A percentile compares a stretch with the other conserved stretches of the same genome.
Evolutionary conservation across 148 eudicot genomes (phyloP).

Genomic region (Chenopodium formosanum): DNA sequence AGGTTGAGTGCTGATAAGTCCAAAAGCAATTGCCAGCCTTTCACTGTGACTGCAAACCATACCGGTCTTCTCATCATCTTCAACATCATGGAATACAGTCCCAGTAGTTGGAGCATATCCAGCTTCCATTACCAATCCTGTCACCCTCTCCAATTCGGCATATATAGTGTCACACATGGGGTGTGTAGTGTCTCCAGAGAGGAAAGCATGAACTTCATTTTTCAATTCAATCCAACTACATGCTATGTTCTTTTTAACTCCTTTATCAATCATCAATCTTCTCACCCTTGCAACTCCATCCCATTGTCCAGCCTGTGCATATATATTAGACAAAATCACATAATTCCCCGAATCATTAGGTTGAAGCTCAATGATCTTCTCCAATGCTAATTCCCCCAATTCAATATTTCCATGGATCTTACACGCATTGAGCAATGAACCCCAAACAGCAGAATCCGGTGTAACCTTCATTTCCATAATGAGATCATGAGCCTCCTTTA

Average conservation of each 20-base stretch:
- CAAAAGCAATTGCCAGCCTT: slow-evolving; percentile 71
- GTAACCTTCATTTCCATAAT: slow-evolving; percentile 43
- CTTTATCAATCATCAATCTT: slow-evolving; percentile 44
- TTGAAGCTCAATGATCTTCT: slow-evolving; percentile 54
- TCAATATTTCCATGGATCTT: slow-evolving; percentile 54
- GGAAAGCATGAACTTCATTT: slow-evolving; percentile 55
- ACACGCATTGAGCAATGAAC: slow-evolving; percentile 56
- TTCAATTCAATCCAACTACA: slow-evolving; percentile 72
- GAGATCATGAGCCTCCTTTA: slow-evolving; percentile 49
- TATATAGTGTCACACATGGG: slow-evolving; percentile 54
- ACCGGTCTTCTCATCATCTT: slow-evolving; percentile 57
- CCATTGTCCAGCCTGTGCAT: slow-evolving; percentile 68
- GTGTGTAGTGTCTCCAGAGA: slow-evolving; percentile 55
- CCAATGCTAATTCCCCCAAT: slow-evolving; percentile 51
- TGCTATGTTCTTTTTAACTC: slow-evolving; percentile 52
- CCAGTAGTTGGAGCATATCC: slow-evolving; percentile 53
- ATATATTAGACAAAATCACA: slow-evolving; percentile 57
- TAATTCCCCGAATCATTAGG: slow-evolving; percentile 61
- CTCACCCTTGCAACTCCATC: slow-evolving; percentile 60
- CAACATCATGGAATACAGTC: slow-evolving; percentile 62
- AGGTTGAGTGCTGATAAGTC: slow-evolving; percentile 49
- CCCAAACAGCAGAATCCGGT: slow-evolving; percentile 62
- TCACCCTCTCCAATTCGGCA: slow-evolving; percentile 50
- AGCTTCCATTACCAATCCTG: slow-evolving; percentile 38
- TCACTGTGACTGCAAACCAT: slow-evolving; percentile 68